Evolutionary conservation across 257 asterid genomes (phyloP).

Genomic region (Solanum sparsipilum): DNA sequence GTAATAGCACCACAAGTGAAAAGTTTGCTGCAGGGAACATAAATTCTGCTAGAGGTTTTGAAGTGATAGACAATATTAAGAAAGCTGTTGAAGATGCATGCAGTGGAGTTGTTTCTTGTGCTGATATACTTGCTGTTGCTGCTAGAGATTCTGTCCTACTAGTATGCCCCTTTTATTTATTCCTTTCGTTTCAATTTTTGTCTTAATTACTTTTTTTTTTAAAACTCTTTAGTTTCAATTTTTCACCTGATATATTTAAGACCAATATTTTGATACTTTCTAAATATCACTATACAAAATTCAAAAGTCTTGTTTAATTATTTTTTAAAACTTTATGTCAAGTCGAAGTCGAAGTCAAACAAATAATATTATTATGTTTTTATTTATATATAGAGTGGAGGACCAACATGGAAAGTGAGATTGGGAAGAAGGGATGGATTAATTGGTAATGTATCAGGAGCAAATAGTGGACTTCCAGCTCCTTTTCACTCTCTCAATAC

Average conservation of each 20-base stretch:
- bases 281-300: neutral
- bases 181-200: no score
- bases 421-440: neutral
- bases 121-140: neutral
- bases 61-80: neutral
- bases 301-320: neutral
- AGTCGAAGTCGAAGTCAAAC: neutral
- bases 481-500: neutral
- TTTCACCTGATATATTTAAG: no score
- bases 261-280: neutral
- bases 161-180: neutral
- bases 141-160: neutral
- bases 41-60: neutral
- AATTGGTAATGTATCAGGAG: neutral
- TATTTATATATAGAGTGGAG: neutral
- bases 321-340: no score
- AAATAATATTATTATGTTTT: neutral
- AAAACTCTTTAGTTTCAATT: neutral
- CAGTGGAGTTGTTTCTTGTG: neutral
- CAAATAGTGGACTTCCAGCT: neutral
- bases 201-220: no score
- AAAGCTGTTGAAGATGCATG: neutral
- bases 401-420: neutral
- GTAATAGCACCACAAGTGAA: neutral
- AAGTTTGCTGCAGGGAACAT: neutral